These are phyloP conservation scores for Juncus inflexus DNA, from an alignment of 176 grass and related monocot species.

Conservation along the genomic window DNA sequence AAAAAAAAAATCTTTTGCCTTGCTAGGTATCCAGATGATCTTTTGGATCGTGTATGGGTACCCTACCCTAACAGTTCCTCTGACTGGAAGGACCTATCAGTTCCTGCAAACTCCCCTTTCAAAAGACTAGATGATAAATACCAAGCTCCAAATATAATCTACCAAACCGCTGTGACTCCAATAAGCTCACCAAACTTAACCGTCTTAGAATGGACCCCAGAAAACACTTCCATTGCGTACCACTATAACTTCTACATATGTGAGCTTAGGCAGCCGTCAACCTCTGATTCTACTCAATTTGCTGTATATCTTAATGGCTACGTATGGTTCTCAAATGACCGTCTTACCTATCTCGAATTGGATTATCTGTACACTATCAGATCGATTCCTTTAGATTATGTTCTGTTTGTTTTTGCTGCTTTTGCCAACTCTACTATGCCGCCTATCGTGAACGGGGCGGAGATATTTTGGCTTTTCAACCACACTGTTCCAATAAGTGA, in stretches of 20 bases:
- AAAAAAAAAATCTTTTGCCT: no score
- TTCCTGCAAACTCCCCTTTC: neutral
- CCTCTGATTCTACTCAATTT: neutral
- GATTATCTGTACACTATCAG: no score
- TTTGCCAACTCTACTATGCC: slow-evolving; percentile 33
- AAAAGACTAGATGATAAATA: neutral
- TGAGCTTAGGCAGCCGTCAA: neutral
- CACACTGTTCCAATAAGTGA: neutral
- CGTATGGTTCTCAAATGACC: neutral
- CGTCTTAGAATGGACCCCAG: slow-evolving; percentile 18
- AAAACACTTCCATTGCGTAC: slow-evolving; percentile 11
- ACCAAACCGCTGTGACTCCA: slow-evolving; percentile 35
- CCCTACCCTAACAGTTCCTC: neutral
- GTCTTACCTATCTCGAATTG: neutral
- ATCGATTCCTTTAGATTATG: neutral
- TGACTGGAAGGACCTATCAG: neutral
- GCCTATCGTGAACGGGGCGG: slow-evolving; percentile 38
- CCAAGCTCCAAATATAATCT: slow-evolving; percentile 23
- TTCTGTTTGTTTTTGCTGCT: slow-evolving; percentile 27
- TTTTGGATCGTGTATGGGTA: slow-evolving; percentile 10
- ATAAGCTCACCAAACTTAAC: slow-evolving; percentile 17
- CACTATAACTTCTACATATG: neutral
- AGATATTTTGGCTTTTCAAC: slow-evolving; percentile 38
- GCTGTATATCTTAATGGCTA: neutral
- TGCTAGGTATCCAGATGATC: slow-evolving; percentile 39